phyloP scores from a whole-genome alignment of 2,329 filamentous ascomycete genomes.

The Sphaerulina vaccinii region DNA sequence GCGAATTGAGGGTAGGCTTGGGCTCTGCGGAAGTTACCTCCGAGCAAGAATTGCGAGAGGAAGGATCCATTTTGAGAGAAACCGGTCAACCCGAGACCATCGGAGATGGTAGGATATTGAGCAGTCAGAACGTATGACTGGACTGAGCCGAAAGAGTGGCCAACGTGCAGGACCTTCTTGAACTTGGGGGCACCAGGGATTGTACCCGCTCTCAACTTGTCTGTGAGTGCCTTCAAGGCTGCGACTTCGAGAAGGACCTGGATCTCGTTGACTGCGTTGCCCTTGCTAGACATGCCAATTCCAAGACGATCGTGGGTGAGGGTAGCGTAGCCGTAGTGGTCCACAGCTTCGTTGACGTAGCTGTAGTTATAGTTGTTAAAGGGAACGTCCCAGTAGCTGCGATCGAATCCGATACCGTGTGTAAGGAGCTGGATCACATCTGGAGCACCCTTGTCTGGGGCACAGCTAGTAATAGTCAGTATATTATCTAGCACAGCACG shows the following conservation, averaged over 20 bases:
- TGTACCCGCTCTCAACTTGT: constrained; percentile 47
- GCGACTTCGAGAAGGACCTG: constrained; percentile 60
- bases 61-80: constrained; percentile 54
- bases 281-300: constrained; percentile 58
- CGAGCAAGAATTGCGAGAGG: constrained; percentile 36
- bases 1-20: constrained; percentile 33
- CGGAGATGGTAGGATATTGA: constrained; percentile 53
- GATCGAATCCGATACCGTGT: constrained; percentile 56
- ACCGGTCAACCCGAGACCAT: constrained; percentile 61
- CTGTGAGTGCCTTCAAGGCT: constrained; percentile 56
- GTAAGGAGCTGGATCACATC: constrained; percentile 51
- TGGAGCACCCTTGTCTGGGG: constrained; percentile 48
- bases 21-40: constrained; percentile 36
- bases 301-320: constrained; percentile 63
- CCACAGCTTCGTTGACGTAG: constrained; percentile 58
- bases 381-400: constrained; percentile 63
- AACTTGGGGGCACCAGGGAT: constrained; percentile 43
- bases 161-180: constrained; percentile 57
- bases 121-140: constrained; percentile 58
- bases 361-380: constrained; percentile 60
- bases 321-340: constrained; percentile 57
- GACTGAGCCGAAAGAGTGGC: constrained; percentile 63
- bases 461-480: no score
- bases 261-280: constrained; percentile 60
- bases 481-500: no score